Conservation (phyloP, 192 early-diverging fungal genomes). For the Entomortierella lignicola region DNA sequence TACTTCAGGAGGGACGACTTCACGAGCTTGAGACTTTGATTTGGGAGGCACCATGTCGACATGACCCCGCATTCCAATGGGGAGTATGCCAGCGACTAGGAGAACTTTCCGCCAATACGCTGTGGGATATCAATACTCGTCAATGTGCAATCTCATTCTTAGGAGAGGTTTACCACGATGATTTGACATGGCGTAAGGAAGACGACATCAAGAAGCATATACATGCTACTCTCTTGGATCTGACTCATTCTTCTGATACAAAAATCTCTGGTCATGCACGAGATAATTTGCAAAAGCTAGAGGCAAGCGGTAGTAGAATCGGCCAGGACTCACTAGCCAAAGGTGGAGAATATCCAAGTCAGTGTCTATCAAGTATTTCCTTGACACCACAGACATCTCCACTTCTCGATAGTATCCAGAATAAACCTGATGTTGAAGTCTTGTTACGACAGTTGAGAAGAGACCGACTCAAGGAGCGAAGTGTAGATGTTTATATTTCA, state of each 20-base stretch:
- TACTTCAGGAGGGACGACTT: background rate
- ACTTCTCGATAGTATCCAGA: background rate
- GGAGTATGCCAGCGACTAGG: background rate
- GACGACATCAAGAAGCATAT: background rate
- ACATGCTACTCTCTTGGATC: background rate
- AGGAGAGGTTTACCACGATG: background rate
- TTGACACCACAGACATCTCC: background rate
- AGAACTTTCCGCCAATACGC: background rate
- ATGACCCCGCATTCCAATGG: background rate
- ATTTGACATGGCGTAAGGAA: background rate
- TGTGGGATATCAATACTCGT: background rate
- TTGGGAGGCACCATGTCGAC: background rate
- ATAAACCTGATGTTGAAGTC: background rate
- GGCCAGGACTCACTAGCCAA: too few relatives aligned
- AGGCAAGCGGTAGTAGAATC: background rate
- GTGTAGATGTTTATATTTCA: background rate
- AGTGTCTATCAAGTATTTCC: background rate
- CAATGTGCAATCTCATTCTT: background rate
- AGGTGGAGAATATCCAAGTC: too few relatives aligned
- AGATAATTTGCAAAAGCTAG: background rate
- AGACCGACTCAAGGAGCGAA: background rate
- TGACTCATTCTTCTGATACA: background rate
- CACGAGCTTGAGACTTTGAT: background rate
- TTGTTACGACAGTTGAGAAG: background rate
- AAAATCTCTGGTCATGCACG: background rate